phyloP scores from a whole-genome alignment of 768 basidiomycete species.

The Plicaturopsis crispa region DNA sequence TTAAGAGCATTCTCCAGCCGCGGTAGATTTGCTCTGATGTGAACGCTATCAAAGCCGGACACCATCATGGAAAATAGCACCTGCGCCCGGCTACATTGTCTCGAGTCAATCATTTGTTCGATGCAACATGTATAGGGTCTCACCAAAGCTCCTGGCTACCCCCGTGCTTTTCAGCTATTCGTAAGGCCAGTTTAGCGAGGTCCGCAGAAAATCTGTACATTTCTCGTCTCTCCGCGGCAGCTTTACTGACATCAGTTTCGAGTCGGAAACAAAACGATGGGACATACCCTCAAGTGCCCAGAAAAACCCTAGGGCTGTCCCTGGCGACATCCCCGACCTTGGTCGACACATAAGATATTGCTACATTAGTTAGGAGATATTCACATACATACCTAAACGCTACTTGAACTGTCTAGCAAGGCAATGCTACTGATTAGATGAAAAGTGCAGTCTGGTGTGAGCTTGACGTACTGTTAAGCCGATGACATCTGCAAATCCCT shows the following conservation, averaged over 20 bases:
- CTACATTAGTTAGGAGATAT: neutral
- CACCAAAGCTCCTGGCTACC: conserved; percentile 64
- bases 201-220: conserved; percentile 63
- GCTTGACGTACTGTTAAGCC: conserved; percentile 49
- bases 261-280: neutral
- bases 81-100: conserved; percentile 59
- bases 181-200: conserved; percentile 57
- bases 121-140: no score
- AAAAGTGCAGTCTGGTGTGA: no score
- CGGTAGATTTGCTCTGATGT: conserved; percentile 54
- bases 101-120: no score
- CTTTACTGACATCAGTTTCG: conserved; percentile 18
- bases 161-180: conserved; percentile 60
- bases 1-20: conserved; percentile 57
- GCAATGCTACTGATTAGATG: neutral
- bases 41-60: conserved; percentile 59
- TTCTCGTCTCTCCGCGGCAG: conserved; percentile 54
- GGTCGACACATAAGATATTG: no score
- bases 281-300: conserved; percentile 56
- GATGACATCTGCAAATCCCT: conserved; percentile 52
- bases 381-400: conserved; percentile 42
- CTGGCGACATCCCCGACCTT: conserved; percentile 63
- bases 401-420: conserved; percentile 45
- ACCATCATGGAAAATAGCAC: conserved; percentile 56
- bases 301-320: conserved; percentile 65